Conservation (phyloP, 148 eudicot species). For the Chenopodium formosanum region DNA sequence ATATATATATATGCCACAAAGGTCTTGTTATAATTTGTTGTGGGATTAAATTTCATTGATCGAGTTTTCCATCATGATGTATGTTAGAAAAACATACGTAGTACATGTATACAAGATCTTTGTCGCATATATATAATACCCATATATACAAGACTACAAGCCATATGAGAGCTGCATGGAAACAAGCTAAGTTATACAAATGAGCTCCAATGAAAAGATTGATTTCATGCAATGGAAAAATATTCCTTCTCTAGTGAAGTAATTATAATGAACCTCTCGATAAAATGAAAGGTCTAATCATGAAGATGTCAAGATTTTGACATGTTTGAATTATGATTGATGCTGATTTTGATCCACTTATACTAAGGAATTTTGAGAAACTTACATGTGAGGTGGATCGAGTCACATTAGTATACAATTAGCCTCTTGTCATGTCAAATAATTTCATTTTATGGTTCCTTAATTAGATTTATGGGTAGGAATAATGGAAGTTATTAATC, state of each 20-base stretch:
- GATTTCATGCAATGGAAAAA: constrained; percentile 1
- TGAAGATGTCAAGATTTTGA: constrained; percentile 11
- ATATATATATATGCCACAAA: too few species aligned
- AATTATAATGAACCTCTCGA: neutral
- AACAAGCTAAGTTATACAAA: neutral
- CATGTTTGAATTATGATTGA: neutral
- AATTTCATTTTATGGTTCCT: neutral
- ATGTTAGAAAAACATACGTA: too few species aligned
- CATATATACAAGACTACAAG: neutral
- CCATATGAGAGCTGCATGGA: neutral
- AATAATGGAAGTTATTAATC: too few species aligned
- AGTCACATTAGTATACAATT: neutral
- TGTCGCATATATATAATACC: neutral
- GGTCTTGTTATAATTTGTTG: too few species aligned
- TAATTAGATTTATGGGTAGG: neutral
- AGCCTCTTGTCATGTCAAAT: constrained; percentile 1
- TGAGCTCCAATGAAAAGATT: neutral
- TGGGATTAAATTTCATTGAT: too few species aligned
- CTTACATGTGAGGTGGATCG: neutral
- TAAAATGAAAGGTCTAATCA: constrained; percentile 6
- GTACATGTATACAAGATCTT: too few species aligned
- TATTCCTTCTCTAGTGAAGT: neutral
- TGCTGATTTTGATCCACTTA: neutral
- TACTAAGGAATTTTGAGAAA: neutral
- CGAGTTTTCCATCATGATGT: too few species aligned